A percentile compares a stretch with the other conserved stretches of the same genome.
Conservation (phyloP, 2,329 filamentous ascomycete genomes). For the Talaromyces sp. region DNA sequence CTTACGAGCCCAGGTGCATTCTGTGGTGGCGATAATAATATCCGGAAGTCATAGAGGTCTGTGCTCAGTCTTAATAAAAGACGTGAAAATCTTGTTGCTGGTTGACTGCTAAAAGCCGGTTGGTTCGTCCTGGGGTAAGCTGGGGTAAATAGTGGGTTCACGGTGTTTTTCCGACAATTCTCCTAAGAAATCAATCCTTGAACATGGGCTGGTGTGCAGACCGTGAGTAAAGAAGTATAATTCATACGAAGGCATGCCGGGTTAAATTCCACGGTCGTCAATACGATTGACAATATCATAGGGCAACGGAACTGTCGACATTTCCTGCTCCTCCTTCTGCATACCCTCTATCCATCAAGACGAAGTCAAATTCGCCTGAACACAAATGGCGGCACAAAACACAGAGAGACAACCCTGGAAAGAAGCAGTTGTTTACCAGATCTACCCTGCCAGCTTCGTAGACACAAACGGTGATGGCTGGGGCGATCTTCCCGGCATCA, state of each 20-base stretch:
- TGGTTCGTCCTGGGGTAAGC: background rate
- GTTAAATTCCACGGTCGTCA: background rate
- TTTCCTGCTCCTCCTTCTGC: background rate
- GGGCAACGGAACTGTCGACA: background rate
- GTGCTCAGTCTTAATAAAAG: background rate
- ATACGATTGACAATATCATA: background rate
- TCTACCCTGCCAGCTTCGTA: conserved; percentile 27
- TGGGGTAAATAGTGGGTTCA: background rate
- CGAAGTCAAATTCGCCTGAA: background rate
- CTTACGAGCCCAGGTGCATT: too few species aligned
- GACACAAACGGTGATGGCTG: conserved; percentile 29
- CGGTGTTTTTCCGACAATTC: background rate
- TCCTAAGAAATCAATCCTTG: background rate
- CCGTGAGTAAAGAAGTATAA: background rate
- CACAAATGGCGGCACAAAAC: conserved; percentile 1
- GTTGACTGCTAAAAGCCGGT: background rate
- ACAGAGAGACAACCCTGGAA: conserved; percentile 2
- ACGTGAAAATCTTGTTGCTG: background rate
- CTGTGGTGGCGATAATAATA: background rate
- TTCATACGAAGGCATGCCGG: background rate
- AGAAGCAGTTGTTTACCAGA: conserved; percentile 12
- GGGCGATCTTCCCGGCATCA: conserved; percentile 26
- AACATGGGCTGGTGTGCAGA: background rate
- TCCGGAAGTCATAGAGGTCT: background rate
- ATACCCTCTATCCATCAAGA: background rate